Conservation (phyloP, 495 filamentous ascomycete species). For the Hamigera avellanea region DNA sequence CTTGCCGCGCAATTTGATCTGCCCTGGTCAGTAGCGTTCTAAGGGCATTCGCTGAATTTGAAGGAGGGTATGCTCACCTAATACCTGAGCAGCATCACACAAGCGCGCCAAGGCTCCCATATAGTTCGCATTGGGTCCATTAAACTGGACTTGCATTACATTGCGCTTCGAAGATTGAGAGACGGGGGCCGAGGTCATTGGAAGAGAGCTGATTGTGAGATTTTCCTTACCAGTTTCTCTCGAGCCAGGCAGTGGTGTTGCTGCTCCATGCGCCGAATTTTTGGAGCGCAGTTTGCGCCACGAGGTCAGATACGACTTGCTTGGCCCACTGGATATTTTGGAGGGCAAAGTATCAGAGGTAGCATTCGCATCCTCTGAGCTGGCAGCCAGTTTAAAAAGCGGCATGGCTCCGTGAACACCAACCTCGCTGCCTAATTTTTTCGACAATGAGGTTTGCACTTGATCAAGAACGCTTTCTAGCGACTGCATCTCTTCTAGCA, state of each 20-base stretch:
- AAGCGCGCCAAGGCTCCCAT: slow-evolving; percentile 83
- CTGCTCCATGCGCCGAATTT: slow-evolving; percentile 51
- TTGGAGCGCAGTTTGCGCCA: slow-evolving; percentile 87
- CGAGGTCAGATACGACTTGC: slow-evolving; percentile 56
- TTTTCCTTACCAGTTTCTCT: slow-evolving; percentile 48
- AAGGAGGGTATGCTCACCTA: slow-evolving; percentile 56
- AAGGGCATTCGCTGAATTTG: not conserved
- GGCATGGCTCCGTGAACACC: slow-evolving; percentile 58
- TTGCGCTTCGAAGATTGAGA: slow-evolving; percentile 55
- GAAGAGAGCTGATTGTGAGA: slow-evolving; percentile 57
- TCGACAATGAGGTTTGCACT: slow-evolving; percentile 60
- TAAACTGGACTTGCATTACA: slow-evolving; percentile 53
- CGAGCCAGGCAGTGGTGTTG: slow-evolving; percentile 14
- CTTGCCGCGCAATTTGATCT: slow-evolving; percentile 96
- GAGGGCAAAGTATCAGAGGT: slow-evolving; percentile 27
- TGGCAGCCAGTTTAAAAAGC: slow-evolving; percentile 56
- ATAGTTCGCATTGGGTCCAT: slow-evolving; percentile 78
- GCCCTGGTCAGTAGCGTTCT: slow-evolving; percentile 9
- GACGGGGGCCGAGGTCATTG: slow-evolving; percentile 61
- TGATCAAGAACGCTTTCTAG: slow-evolving; percentile 81
- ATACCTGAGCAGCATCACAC: slow-evolving; percentile 85
- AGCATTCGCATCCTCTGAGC: slow-evolving; percentile 27
- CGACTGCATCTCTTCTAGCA: slow-evolving; percentile 92
- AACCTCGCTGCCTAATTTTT: slow-evolving; percentile 85
- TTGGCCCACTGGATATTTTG: slow-evolving; percentile 44